Base-by-base conservation (phyloP, 352 stramenopile genomes). In the Globisporangium nagaii region DNA sequence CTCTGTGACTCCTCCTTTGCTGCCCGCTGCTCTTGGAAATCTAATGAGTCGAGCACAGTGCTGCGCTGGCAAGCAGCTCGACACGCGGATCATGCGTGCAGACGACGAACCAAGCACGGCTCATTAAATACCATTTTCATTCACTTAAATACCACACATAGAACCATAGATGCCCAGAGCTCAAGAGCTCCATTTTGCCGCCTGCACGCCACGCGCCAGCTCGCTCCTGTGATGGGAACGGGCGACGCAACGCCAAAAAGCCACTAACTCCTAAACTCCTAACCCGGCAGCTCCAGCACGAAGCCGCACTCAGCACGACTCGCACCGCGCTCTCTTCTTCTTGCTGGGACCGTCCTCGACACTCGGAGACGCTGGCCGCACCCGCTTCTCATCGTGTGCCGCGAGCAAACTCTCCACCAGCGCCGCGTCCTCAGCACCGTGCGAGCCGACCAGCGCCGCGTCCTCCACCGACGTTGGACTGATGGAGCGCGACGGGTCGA, bases 401-500 rank as follows among this genome's bases (percentile, higher is more conserved):
- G 22, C 17, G 15, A 36, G 19, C 19, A 54, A 12, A 11, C 22
- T 44, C 7, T 54, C 24, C 1, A 43, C 47, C 0, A 54, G n/a
- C 43, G 28, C 43, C 7, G 43, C 25, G 15, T 36, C 25, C 15
- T 36, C 15, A 1, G 10, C 17, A 25, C 35, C 43, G 24, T 49
- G 43, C 7, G 25, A 34, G 17, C 24, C 25, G 7, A 17, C 17
- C 25, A 49, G 30, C 15, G 17, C 43, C 25, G 43, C 34, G 17
- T 74, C 69, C 2, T 78, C 69, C 11, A 75, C 66, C 15, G 56
- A 66, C 22, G 69, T 78, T 2, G 69, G 69, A 56, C 69, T 78
- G 44, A 73, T 66, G 28, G 69, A 68, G 9, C 69, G 62, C 4
- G 58, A 69, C 3, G 53, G n/a, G 47, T 73, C 60, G 8, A 47